phyloP scores from a whole-genome alignment of 2,329 filamentous ascomycete genomes.

The Teratosphaeria pseudoeucalypti region DNA sequence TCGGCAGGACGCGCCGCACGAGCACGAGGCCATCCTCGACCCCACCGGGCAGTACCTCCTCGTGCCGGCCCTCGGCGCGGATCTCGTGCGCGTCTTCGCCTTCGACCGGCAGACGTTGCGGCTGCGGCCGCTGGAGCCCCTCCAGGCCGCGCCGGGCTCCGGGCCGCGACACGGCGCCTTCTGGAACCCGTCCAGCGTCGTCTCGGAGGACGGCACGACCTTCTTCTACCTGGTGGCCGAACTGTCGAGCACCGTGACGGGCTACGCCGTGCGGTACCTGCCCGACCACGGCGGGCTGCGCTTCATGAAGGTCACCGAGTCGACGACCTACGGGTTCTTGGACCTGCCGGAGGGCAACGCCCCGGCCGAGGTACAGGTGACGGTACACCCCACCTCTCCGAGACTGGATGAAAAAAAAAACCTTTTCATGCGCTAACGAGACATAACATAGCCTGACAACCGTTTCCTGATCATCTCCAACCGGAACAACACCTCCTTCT shows the following conservation, averaged over 20 bases:
- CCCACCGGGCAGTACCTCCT: conserved; percentile 29
- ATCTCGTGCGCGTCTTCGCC: conserved; percentile 26
- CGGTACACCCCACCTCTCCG: conserved; percentile 10
- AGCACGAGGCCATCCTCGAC: conserved; percentile 28
- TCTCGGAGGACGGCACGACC: conserved; percentile 15
- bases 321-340: conserved; percentile 37
- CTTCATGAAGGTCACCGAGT: conserved; percentile 37
- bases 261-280: conserved; percentile 39
- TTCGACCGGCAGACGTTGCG: conserved; percentile 16
- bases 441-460: conserved; percentile 29
- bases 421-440: background rate
- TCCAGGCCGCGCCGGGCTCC: conserved; percentile 20
- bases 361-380: conserved; percentile 45
- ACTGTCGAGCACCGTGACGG: conserved; percentile 38
- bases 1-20: conserved; percentile 26
- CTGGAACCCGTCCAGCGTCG: conserved; percentile 22
- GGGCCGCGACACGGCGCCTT: conserved; percentile 29
- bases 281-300: conserved; percentile 32
- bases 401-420: background rate
- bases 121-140: conserved; percentile 16
- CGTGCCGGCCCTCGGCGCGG: conserved; percentile 28
- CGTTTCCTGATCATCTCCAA: conserved; percentile 59
- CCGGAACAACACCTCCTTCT: conserved; percentile 50
- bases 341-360: conserved; percentile 38
- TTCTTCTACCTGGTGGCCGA: conserved; percentile 37